phyloP scores from a whole-genome alignment of 176 grass and related monocot genomes.

The Ampelocalamus luodianensis region DNA sequence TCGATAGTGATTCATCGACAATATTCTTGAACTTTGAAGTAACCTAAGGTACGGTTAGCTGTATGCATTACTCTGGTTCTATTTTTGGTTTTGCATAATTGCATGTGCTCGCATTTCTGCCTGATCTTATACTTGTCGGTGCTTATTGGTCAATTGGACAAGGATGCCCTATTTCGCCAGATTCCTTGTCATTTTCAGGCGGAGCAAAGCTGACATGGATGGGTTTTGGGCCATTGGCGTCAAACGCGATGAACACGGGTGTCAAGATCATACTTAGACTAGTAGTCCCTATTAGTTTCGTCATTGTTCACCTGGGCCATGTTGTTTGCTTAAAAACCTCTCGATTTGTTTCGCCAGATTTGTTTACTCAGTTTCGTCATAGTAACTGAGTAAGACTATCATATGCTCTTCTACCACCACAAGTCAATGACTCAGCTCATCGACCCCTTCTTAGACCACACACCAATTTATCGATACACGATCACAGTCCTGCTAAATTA shows the following conservation, averaged over 20 bases:
- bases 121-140: not conserved
- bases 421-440: not conserved
- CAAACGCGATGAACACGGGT: not conserved
- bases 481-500: not conserved
- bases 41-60: not conserved
- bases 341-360: not conserved
- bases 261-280: not conserved
- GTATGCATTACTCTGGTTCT: not conserved
- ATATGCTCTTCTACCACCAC: too few relatives aligned
- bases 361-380: too few relatives aligned
- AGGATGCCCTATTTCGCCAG: not conserved
- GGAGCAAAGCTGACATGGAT: not conserved
- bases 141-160: not conserved
- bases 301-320: slow-evolving; percentile 1
- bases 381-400: not conserved
- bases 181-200: slow-evolving; percentile 29
- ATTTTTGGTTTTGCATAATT: not conserved
- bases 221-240: not conserved
- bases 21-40: not conserved
- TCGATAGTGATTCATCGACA: too few relatives aligned
- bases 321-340: not conserved
- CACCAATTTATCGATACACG: not conserved
- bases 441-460: not conserved
- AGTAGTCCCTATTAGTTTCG: not conserved
- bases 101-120: not conserved